Evolutionary conservation across 2,329 filamentous ascomycete species (phyloP).

Genomic region (Colletotrichum gigasporum): DNA sequence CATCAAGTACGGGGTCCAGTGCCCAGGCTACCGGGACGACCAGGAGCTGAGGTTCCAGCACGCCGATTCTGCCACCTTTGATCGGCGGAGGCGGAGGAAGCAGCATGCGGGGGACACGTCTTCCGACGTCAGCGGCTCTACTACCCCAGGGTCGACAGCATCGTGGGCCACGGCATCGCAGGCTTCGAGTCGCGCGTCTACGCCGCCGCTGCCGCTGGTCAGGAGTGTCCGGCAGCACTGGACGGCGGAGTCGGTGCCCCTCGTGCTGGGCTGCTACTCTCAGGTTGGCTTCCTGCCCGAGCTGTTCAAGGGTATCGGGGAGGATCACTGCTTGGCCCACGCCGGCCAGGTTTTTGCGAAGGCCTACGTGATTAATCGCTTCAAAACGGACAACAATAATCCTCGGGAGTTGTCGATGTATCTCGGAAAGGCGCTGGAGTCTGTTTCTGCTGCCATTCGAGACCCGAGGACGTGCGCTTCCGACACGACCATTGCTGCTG

Average conservation of each 20-base stretch:
- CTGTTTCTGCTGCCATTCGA: conserved; percentile 48
- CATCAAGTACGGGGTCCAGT: conserved; percentile 50
- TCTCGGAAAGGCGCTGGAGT: conserved; percentile 47
- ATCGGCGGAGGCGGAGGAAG: conserved; percentile 43
- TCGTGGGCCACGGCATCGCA: conserved; percentile 3
- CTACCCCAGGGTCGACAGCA: background rate
- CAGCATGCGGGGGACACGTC: background rate
- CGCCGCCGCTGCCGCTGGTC: conserved; percentile 3
- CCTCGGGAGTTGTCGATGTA: conserved; percentile 45
- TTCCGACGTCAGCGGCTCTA: conserved; percentile 7
- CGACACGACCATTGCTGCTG: conserved; percentile 48
- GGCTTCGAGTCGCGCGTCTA: background rate
- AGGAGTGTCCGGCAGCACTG: conserved; percentile 44
- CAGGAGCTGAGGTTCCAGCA: conserved; percentile 51
- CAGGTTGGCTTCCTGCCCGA: conserved; percentile 45
- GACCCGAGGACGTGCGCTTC: conserved; percentile 37
- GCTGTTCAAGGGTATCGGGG: conserved; percentile 37
- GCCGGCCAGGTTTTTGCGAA: conserved; percentile 51
- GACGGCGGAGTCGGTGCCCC: conserved; percentile 49
- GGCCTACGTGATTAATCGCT: conserved; percentile 49
- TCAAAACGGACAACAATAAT: conserved; percentile 42
- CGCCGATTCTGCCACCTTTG: conserved; percentile 37
- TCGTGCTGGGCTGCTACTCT: conserved; percentile 49
- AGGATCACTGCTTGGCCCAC: conserved; percentile 48
- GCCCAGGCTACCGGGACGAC: conserved; percentile 50